Percentiles rank a stretch among this genome's conserved stretches.
phyloP scores from a whole-genome alignment of 768 basidiomycete genomes.

The Pholiota conissans region DNA sequence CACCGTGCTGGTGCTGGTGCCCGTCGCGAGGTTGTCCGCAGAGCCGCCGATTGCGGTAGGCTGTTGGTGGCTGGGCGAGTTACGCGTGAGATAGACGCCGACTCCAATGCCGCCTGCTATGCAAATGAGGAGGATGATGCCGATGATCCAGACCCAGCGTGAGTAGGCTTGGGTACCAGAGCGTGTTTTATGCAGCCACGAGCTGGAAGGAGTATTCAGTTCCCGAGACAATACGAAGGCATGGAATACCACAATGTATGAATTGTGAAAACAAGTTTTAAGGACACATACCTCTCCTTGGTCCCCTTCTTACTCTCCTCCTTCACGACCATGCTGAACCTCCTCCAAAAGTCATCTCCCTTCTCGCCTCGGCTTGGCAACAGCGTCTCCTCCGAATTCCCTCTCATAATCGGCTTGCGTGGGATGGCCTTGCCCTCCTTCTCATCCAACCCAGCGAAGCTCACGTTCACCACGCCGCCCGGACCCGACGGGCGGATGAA shows the following conservation, averaged over 20 bases:
- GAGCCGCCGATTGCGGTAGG: conserved; percentile 70
- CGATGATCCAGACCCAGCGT: conserved; percentile 71
- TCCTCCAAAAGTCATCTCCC: conserved; percentile 85
- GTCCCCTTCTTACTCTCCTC: conserved; percentile 49
- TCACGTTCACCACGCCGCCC: conserved; percentile 28
- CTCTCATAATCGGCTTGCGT: conserved; percentile 59
- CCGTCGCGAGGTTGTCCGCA: conserved; percentile 33
- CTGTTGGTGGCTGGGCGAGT: conserved; percentile 42
- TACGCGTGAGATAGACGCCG: conserved; percentile 60
- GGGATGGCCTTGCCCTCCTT: conserved; percentile 29
- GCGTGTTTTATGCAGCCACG: conserved; percentile 70
- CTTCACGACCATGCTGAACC: conserved; percentile 83
- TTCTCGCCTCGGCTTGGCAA: conserved; percentile 68
- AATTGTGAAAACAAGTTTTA: conserved; percentile 4
- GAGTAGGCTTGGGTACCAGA: conserved; percentile 50
- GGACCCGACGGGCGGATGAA: conserved; percentile 59
- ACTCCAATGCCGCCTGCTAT: conserved; percentile 58
- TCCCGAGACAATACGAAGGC: neutral
- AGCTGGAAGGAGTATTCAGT: conserved; percentile 31
- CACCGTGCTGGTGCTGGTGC: conserved; percentile 18
- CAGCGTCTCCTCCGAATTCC: conserved; percentile 65
- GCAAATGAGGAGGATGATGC: conserved; percentile 53
- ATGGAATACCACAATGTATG: neutral
- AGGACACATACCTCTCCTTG: conserved; percentile 45
- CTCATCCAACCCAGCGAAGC: conserved; percentile 39